Percentiles rank a stretch among this genome's conserved stretches.
Evolutionary conservation across 1,284 basidiomycete genomes (phyloP).

Genomic region (Meira nashicola): DNA sequence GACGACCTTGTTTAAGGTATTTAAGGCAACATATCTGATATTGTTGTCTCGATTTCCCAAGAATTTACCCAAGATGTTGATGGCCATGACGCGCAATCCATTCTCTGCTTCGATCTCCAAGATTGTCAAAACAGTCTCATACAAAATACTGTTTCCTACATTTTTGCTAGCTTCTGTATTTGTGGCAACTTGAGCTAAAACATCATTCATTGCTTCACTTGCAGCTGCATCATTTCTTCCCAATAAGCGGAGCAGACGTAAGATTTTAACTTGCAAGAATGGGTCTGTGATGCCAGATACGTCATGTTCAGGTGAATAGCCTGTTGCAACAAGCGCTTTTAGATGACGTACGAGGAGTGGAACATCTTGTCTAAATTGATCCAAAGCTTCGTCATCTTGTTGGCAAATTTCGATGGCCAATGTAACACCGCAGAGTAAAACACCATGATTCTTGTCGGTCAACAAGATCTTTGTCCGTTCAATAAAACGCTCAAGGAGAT

Average conservation of each 20-base stretch:
- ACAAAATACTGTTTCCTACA: slow-evolving; percentile 95
- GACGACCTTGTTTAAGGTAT: slow-evolving; percentile 98
- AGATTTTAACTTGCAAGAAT: slow-evolving; percentile 92
- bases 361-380: slow-evolving; percentile 87
- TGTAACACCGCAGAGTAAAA: slow-evolving; percentile 86
- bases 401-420: slow-evolving; percentile 93
- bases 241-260: slow-evolving; percentile 82
- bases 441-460: slow-evolving; percentile 94
- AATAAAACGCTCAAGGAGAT: slow-evolving; percentile 89
- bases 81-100: slow-evolving; percentile 95
- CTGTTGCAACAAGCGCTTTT: slow-evolving; percentile 90
- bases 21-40: slow-evolving; percentile 90
- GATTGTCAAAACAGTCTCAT: slow-evolving; percentile 96
- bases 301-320: slow-evolving; percentile 97
- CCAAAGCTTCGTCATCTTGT: slow-evolving; percentile 67
- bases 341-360: slow-evolving; percentile 89
- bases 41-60: slow-evolving; percentile 97
- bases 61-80: slow-evolving; percentile 98
- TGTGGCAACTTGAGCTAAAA: slow-evolving; percentile 95
- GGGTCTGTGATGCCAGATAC: slow-evolving; percentile 99
- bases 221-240: slow-evolving; percentile 80
- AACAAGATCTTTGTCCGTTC: slow-evolving; percentile 82
- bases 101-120: slow-evolving; percentile 96
- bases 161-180: slow-evolving; percentile 98
- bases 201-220: slow-evolving; percentile 95